These are phyloP conservation scores for Lotmaria passim DNA, from an alignment of 208 protist genomes.

Conservation along the genomic window DNA sequence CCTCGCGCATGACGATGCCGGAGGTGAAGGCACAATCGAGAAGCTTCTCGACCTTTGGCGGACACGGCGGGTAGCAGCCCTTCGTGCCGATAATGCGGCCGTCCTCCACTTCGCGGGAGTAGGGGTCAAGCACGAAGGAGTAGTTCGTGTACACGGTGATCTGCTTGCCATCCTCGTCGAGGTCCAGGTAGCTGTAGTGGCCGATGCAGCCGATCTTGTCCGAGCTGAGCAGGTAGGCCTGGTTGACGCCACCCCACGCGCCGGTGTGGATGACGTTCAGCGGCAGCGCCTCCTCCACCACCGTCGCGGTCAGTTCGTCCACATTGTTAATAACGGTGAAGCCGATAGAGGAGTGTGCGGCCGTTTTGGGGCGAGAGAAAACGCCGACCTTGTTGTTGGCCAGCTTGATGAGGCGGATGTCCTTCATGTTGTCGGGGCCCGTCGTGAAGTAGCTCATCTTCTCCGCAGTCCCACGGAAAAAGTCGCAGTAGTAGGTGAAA, in stretches of 20 bases:
- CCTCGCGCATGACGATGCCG: slow-evolving; percentile 67
- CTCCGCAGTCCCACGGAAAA: slow-evolving; percentile 48
- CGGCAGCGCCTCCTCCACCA: slow-evolving; percentile 34
- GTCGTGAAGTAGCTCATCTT: slow-evolving; percentile 56
- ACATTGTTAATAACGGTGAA: slow-evolving; percentile 52
- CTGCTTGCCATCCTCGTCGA: slow-evolving; percentile 39
- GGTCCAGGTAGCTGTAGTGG: slow-evolving; percentile 67
- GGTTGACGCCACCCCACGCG: slow-evolving; percentile 67
- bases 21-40: slow-evolving; percentile 66
- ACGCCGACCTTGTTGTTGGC: slow-evolving; percentile 55
- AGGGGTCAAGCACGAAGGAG: slow-evolving; percentile 64
- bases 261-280: slow-evolving; percentile 53
- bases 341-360: slow-evolving; percentile 38
- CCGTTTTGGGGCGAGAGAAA: slow-evolving; percentile 46
- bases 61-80: slow-evolving; percentile 57
- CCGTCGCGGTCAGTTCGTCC: slow-evolving; percentile 35
- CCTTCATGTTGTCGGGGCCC: slow-evolving; percentile 66
- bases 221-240: slow-evolving; percentile 62
- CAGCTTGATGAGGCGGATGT: slow-evolving; percentile 49
- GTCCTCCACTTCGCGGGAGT: slow-evolving; percentile 46
- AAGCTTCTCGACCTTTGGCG: slow-evolving; percentile 54
- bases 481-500: slow-evolving; percentile 55
- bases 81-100: slow-evolving; percentile 55
- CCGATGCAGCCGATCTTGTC: slow-evolving; percentile 69
- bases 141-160: slow-evolving; percentile 69